These are phyloP conservation scores for Coemansia sp. DNA, from an alignment of 192 early-diverging fungal species.

Conservation along the genomic window DNA sequence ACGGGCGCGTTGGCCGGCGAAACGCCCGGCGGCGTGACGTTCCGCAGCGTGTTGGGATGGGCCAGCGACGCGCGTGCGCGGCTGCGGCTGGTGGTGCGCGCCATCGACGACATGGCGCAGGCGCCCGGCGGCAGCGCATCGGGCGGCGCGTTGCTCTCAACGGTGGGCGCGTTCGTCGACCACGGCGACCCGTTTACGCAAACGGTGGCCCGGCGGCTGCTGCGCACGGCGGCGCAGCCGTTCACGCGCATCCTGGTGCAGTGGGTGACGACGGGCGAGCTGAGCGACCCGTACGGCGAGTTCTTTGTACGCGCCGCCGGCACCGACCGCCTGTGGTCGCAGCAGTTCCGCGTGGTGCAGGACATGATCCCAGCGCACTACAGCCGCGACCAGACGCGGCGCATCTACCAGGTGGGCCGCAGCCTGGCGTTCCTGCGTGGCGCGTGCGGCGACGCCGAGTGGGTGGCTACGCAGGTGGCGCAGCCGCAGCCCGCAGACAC, in stretches of 20 bases:
- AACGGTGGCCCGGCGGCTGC: slow-evolving; percentile 68
- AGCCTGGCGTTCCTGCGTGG: slow-evolving; percentile 79
- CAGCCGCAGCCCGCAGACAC: slow-evolving; percentile 46
- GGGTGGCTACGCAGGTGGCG: slow-evolving; percentile 45
- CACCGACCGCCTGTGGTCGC: slow-evolving; percentile 81
- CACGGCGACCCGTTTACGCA: slow-evolving; percentile 92
- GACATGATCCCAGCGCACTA: slow-evolving; percentile 92
- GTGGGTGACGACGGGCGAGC: slow-evolving; percentile 94
- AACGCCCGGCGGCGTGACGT: slow-evolving; percentile 60
- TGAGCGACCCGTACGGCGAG: slow-evolving; percentile 88
- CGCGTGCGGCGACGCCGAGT: slow-evolving; percentile 61
- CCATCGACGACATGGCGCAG: slow-evolving; percentile 23
- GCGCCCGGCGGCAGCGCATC: slow-evolving; percentile 7
- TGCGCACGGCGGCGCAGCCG: slow-evolving; percentile 76
- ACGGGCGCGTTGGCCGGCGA: slow-evolving; percentile 36
- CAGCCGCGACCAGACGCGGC: slow-evolving; percentile 68
- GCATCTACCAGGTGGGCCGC: slow-evolving; percentile 86
- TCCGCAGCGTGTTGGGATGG: slow-evolving; percentile 88
- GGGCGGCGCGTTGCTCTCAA: slow-evolving; percentile 53
- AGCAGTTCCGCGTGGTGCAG: slow-evolving; percentile 68
- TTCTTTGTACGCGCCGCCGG: slow-evolving; percentile 74
- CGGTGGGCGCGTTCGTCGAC: slow-evolving; percentile 76
- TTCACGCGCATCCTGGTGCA: slow-evolving; percentile 85
- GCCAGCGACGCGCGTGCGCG: slow-evolving; percentile 73
- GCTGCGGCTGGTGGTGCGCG: slow-evolving; percentile 69